These are phyloP conservation scores for Pseudozyma tsukubaensis DNA, from an alignment of 1,284 basidiomycete genomes.

Conservation along the genomic window DNA sequence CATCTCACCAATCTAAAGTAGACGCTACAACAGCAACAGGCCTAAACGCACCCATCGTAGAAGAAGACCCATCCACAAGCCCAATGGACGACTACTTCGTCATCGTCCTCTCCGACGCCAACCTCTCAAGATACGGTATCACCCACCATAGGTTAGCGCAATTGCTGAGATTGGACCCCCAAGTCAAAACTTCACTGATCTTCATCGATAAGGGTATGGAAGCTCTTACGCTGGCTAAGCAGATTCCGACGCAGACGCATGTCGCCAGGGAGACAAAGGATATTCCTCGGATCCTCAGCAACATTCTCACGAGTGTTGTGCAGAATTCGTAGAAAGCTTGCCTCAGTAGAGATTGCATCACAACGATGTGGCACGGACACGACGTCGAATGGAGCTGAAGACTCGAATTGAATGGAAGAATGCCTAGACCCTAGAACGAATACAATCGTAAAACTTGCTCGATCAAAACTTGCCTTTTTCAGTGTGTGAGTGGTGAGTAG, in stretches of 20 bases:
- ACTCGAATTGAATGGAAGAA: not conserved
- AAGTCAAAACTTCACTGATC: constrained; percentile 65
- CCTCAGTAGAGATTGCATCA: not conserved
- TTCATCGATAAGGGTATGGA: constrained; percentile 65
- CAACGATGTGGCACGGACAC: not conserved
- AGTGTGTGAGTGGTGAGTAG: no score
- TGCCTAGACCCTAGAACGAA: no score
- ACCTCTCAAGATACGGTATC: constrained; percentile 69
- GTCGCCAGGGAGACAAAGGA: constrained; percentile 60
- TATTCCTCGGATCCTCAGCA: constrained; percentile 59
- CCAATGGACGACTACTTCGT: constrained; percentile 69
- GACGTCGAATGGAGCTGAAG: not conserved
- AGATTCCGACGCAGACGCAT: constrained; percentile 61
- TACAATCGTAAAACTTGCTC: no score
- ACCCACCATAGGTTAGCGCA: constrained; percentile 49
- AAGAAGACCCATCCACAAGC: constrained; percentile 27
- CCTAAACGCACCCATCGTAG: constrained; percentile 17
- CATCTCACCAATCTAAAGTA: not conserved
- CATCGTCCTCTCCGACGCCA: constrained; percentile 69
- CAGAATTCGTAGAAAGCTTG: constrained; percentile 23
- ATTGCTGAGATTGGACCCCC: constrained; percentile 53
- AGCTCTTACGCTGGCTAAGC: constrained; percentile 45
- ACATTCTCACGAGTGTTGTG: constrained; percentile 62
- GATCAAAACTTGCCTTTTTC: no score
- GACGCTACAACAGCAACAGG: constrained; percentile 28